Base-by-base conservation (phyloP, 257 asterid genomes). In the Echites panduratus region DNA sequence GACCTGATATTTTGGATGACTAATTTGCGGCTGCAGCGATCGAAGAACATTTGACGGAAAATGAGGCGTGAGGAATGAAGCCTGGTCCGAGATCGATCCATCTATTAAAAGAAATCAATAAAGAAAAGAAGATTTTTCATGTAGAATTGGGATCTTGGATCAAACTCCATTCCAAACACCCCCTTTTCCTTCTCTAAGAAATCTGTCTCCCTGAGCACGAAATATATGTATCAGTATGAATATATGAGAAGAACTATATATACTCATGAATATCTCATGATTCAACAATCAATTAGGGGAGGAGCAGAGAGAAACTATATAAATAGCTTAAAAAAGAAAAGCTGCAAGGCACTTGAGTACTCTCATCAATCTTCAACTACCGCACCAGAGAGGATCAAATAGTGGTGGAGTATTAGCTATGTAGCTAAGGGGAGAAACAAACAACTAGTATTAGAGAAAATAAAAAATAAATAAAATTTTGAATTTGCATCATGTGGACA, bases 131-230 rank as follows among this genome's bases (percentile, higher is more conserved):
- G 1, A 32, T 32, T 32, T 32, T 1, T 32, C 38, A 32, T 32
- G 38, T 32, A 32, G 38, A 32, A 32, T 32, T 32, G 38, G 53
- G 79, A 85, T 82, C 85, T 85, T 82, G 87, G 85, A 82, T 78
- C 97, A 88, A 91, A 80, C 97, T 88, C 73, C 97, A 87, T 83
- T 90, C 93, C 97, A 76, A 80, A 90, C 96, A 48, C 91, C 88
- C 75, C 76, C 77, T 78, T 82, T 74, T 76, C 69, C 56, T 72
- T 54, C 76, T 67, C 70, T 76, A 53, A 75, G 32, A 75, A n/a
- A 53, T 26, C 58, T 7, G 29, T 17, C 32, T 49, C n/a, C n/a
- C 41, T 16, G 35, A 27, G 70, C 14, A 24, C 43, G 43, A 40
- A 7, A 41, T 41, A 5, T 41, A 4, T 41, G 9, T 41, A 7